Base-by-base conservation (phyloP, 2,329 filamentous ascomycete species). In the Orbilia oligospora region DNA sequence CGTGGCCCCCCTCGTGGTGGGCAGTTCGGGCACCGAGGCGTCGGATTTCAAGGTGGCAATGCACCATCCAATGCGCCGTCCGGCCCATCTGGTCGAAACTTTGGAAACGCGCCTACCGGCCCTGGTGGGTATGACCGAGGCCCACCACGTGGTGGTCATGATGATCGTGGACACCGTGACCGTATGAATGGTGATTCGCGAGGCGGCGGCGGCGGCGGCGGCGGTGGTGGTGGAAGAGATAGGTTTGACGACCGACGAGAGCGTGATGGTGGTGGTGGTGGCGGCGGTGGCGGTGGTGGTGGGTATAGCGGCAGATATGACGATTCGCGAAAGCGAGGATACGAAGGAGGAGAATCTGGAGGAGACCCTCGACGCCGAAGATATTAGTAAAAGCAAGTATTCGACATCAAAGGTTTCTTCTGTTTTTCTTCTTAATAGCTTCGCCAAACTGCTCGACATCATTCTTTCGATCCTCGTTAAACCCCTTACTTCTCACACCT, bases 51-150 rank as follows among this genome's bases (percentile, higher is more conserved):
- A 80, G 89, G 89, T 65, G 88, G 88, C 56, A 82, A 83, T 58
- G 79, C 88, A 76, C 88, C 88, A 33, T 84, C 86, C 24, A 86
- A 89, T 81, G 90, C 89, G n/a, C 90, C 90, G 33, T 89, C 89
- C 73, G 89, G 90, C 24, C 89, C 89, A 70, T 88, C 88, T 79
- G 86, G 88, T 63, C 83, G 86, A 75, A 85, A 86, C 80, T 87
- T 85, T 80, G 85, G 84, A 76, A 88, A 88, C 24, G 83, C 83
- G 71, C 82, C 83, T 48, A 84, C 85, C 55, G 84, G 84, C 56
- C 84, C 85, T 12, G 70, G 80, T 48, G 81, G 81, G 70, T 81
- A 81, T 78, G 81, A 81, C 38, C 71, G 79, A 16, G 53, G 71
- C 36, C 61, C 71, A 44, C 55, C 69, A 65, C 53, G 72, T 30